Evolutionary conservation across 768 basidiomycete genomes (phyloP).

Genomic region (Calocera cornea): DNA sequence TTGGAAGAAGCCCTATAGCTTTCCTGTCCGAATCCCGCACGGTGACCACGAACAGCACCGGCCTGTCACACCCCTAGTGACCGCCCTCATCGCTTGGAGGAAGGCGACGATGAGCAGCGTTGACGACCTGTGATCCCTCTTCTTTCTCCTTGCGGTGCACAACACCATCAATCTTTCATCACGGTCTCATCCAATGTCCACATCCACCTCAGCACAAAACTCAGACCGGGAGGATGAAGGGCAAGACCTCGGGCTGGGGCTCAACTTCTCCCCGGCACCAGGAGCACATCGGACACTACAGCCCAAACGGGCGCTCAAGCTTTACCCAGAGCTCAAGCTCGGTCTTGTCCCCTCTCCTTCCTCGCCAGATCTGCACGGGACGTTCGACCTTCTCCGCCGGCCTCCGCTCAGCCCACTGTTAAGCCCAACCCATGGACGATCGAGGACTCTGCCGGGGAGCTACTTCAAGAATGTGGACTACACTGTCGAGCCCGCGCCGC

Average conservation of each 20-base stretch:
- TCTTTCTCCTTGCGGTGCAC: neutral
- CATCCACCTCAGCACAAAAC: neutral
- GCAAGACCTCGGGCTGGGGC: neutral
- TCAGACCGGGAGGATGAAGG: neutral
- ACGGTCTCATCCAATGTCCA: neutral
- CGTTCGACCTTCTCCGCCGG: neutral
- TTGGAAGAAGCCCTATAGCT: neutral
- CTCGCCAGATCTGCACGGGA: neutral
- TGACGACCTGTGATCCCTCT: neutral
- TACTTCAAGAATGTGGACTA: slow-evolving; percentile 1
- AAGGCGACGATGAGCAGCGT: neutral
- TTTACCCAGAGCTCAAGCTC: neutral
- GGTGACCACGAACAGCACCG: too few relatives aligned
- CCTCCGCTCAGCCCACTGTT: neutral
- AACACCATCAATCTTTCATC: neutral
- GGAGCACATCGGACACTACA: neutral
- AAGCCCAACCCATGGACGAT: neutral
- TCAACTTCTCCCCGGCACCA: neutral
- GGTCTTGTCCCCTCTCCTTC: neutral
- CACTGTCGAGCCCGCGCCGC: slow-evolving; percentile 14
- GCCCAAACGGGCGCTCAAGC: neutral
- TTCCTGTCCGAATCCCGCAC: neutral
- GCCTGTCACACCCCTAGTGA: neutral
- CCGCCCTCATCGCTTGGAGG: neutral
- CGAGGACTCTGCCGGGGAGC: neutral